Base-by-base conservation (phyloP, 306 rosid genomes). In the Prunus campanulata region DNA sequence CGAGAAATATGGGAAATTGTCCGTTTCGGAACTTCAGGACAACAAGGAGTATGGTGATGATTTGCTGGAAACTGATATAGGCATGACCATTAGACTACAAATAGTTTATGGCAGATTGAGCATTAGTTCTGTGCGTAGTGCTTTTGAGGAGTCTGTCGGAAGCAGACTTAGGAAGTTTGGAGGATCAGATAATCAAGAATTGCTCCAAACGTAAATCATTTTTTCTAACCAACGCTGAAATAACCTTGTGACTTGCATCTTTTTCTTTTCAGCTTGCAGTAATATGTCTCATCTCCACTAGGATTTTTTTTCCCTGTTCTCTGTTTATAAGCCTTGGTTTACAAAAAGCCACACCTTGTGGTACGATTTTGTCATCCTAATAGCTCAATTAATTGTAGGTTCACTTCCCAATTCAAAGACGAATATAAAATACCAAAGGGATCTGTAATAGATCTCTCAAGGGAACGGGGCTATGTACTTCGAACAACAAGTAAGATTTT, bases 331-430 rank as follows among this genome's bases (percentile, higher is more conserved):
- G 22, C 14, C 4, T 32, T 48, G 14, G 7, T 48, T 11, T 54
- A 19, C 32, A 54, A 30, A 20, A 18, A 70, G 61, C 11, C 18
- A 19, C 10, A 66, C 9, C n/a, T 51, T 74, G n/a, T 64, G 54
- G 25, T 80, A 63, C 39, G 25, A 57, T 39, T 57, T 15, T 62
- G 6, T 29, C 74, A 59, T 57, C 70, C 75, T 77, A 72, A 79
- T 78, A 14, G 42, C 74, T 47, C 22, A 64, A 67, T 81, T 57
- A 77, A 72, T 68, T 89, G 89, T 77, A 95, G 97, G 90, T 95
- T 95, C 85, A 92, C 97, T 79, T 90, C 99, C 44, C 97, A 89
- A 81, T 95, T 95, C 83, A 95, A 84, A 84, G 99, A 95, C 62
- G 97, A 92, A 80, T 77, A 88, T 75, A 89, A 92, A 88, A 86